Conservation (phyloP, 805 yeast genomes). For the Saccharomyces paradoxus region DNA sequence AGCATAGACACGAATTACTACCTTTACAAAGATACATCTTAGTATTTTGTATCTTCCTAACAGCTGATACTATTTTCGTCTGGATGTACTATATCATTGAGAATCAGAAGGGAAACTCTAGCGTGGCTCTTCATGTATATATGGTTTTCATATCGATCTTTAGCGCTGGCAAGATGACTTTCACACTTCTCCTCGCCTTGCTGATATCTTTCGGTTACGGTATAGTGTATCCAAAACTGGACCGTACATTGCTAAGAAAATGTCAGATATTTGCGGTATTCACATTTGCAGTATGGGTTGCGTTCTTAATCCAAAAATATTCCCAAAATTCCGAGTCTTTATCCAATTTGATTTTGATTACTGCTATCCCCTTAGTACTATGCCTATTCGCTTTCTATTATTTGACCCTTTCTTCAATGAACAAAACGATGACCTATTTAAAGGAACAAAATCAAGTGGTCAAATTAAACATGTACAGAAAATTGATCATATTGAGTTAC, state of each 20-base stretch:
- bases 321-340: constrained; percentile 43
- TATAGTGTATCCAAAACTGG: constrained; percentile 79
- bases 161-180: constrained; percentile 74
- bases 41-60: constrained; percentile 73
- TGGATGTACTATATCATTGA: constrained; percentile 88
- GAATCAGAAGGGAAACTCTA: constrained; percentile 47
- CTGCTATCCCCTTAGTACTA: constrained; percentile 63
- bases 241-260: constrained; percentile 63
- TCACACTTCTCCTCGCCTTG: constrained; percentile 78
- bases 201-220: constrained; percentile 91
- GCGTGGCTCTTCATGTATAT: constrained; percentile 57
- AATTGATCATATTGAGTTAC: constrained; percentile 65
- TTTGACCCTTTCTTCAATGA: constrained; percentile 62
- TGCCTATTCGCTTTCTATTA: constrained; percentile 68
- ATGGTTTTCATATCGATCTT: constrained; percentile 70
- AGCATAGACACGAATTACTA: constrained; percentile 76
- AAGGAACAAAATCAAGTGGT: constrained; percentile 84
- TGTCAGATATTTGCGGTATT: constrained; percentile 52
- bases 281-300: constrained; percentile 48
- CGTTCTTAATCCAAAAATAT: constrained; percentile 49
- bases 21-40: constrained; percentile 87
- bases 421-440: constrained; percentile 63
- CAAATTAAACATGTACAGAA: constrained; percentile 79
- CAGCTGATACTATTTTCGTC: constrained; percentile 74
- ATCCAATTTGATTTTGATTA: constrained; percentile 43